Conservation (phyloP, 352 stramenopile species). For the Pythium sukuiense region DNA sequence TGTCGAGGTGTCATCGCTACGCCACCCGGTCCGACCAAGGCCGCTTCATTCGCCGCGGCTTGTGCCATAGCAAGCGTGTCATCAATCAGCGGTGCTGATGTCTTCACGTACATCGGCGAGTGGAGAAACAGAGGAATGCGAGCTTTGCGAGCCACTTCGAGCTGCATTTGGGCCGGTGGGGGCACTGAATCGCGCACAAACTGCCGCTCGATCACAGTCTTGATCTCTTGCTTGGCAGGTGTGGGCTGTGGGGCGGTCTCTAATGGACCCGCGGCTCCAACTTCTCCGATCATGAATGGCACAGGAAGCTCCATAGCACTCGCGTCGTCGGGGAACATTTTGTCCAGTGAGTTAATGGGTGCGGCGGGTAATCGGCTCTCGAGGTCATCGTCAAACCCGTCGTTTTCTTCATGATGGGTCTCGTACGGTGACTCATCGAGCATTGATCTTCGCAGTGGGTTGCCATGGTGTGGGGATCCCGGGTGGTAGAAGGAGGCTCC, state of each 20-base stretch:
- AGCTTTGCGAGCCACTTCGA: slow-evolving; percentile 80
- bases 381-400: slow-evolving; percentile 28
- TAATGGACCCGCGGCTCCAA: not conserved
- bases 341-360: slow-evolving; percentile 11
- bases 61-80: slow-evolving; percentile 35
- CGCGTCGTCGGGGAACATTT: slow-evolving; percentile 11
- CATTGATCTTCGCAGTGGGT: slow-evolving; percentile 22
- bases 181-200: slow-evolving; percentile 67
- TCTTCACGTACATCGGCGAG: slow-evolving; percentile 86
- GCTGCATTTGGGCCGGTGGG: slow-evolving; percentile 83
- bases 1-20: slow-evolving; percentile 32
- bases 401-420: slow-evolving; percentile 25
- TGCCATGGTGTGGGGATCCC: slow-evolving; percentile 13
- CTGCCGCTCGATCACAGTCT: slow-evolving; percentile 62
- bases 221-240: slow-evolving; percentile 46
- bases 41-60: slow-evolving; percentile 14
- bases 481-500: slow-evolving; percentile 16
- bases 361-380: slow-evolving; percentile 15
- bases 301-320: slow-evolving; percentile 6
- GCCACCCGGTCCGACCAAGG: slow-evolving; percentile 8
- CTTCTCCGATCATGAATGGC: slow-evolving; percentile 31
- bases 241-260: slow-evolving; percentile 2
- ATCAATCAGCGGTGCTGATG: slow-evolving; percentile 53
- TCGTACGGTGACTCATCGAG: slow-evolving; percentile 17
- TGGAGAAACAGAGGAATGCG: slow-evolving; percentile 84